These are phyloP conservation scores for Solanum chmielewskii DNA, from an alignment of 257 asterid species.

Conservation along the genomic window DNA sequence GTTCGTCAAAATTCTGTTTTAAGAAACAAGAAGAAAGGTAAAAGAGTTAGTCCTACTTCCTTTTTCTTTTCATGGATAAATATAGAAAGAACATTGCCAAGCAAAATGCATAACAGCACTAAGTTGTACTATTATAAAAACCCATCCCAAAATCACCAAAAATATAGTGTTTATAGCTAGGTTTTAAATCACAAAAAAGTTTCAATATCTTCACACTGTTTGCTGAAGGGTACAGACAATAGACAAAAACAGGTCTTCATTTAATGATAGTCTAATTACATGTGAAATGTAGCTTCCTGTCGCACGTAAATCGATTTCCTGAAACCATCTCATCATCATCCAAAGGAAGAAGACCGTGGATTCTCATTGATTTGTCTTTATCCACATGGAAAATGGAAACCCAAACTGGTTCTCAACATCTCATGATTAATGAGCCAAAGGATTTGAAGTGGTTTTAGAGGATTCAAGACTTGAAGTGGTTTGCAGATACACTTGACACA, in stretches of 20 bases:
- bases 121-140: neutral
- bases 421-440: neutral
- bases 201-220: neutral
- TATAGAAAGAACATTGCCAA: neutral
- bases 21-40: neutral
- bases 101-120: neutral
- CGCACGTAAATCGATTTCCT: neutral
- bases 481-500: neutral
- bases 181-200: neutral
- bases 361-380: neutral
- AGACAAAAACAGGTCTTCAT: neutral
- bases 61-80: neutral
- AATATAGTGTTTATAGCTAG: neutral
- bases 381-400: neutral
- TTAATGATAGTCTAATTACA: neutral
- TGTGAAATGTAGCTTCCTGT: neutral
- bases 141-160: neutral
- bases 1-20: slow-evolving; percentile 58
- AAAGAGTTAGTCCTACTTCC: neutral
- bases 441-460: neutral
- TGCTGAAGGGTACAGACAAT: neutral
- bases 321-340: neutral
- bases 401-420: neutral
- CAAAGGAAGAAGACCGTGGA: neutral
- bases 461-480: neutral